phyloP scores from a whole-genome alignment of 1,284 basidiomycete genomes.

The Microbotryum violaceum region DNA sequence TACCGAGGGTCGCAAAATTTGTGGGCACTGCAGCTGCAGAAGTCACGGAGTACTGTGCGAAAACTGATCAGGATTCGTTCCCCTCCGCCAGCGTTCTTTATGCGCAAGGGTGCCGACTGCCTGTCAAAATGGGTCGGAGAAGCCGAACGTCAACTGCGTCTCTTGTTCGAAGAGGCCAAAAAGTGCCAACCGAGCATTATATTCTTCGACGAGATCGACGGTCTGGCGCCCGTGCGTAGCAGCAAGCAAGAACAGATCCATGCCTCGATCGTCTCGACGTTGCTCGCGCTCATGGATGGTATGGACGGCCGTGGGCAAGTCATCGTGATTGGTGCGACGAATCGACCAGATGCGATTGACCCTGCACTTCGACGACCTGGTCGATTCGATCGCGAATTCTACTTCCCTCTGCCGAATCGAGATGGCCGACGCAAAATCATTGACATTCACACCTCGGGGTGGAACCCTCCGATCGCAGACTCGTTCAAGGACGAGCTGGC shows the following conservation, averaged over 20 bases:
- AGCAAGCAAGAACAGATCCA: constrained; percentile 99
- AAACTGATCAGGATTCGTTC: background rate
- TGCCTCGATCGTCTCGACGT: constrained; percentile 91
- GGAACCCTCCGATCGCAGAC: constrained; percentile 72
- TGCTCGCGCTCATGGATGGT: constrained; percentile 96
- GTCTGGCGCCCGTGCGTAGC: constrained; percentile 91
- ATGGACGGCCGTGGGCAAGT: constrained; percentile 97
- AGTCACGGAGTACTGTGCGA: background rate
- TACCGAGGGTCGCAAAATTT: constrained; percentile 79
- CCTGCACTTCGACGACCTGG: constrained; percentile 90
- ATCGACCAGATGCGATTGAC: constrained; percentile 93
- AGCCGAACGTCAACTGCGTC: constrained; percentile 88
- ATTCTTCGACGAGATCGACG: constrained; percentile 98
- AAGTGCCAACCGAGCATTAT: constrained; percentile 91
- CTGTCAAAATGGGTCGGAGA: constrained; percentile 99
- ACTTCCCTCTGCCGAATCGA: constrained; percentile 82
- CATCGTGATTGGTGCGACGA: constrained; percentile 97
- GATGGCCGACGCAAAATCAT: constrained; percentile 84
- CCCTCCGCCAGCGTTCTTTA: constrained; percentile 74
- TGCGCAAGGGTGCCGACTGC: constrained; percentile 98
- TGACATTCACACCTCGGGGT: constrained; percentile 81
- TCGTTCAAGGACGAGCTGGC: constrained; percentile 65
- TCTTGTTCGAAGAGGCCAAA: constrained; percentile 93
- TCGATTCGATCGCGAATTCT: constrained; percentile 96
- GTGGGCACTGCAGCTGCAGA: constrained; percentile 47